Evolutionary conservation across 495 filamentous ascomycete genomes (phyloP).

Genomic region (Recurvomyces mirabilis): DNA sequence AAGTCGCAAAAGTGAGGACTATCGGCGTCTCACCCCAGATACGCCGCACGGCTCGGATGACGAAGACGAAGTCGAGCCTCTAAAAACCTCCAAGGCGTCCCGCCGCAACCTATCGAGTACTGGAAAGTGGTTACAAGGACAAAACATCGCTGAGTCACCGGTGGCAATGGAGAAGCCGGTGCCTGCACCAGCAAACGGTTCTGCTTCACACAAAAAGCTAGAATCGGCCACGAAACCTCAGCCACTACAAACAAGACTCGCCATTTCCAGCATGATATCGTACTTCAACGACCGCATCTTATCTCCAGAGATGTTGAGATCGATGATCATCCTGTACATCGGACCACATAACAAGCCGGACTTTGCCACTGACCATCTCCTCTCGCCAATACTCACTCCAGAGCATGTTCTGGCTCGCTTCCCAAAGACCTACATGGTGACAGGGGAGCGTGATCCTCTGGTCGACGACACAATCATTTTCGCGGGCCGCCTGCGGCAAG

Average conservation of each 20-base stretch:
- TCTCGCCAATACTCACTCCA: constrained; percentile 81
- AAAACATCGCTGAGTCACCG: background rate
- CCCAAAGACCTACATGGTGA: constrained; percentile 85
- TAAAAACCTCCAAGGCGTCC: constrained; percentile 24
- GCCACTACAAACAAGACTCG: constrained; percentile 73
- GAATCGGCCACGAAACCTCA: constrained; percentile 37
- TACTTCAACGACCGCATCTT: constrained; percentile 95
- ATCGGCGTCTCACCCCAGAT: constrained; percentile 45
- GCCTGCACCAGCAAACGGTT: background rate
- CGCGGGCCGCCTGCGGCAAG: constrained; percentile 71
- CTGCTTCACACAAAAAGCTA: background rate
- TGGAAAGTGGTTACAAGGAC: background rate
- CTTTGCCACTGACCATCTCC: constrained; percentile 79
- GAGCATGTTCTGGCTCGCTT: constrained; percentile 70
- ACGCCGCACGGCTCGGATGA: constrained; percentile 30
- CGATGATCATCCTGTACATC: constrained; percentile 97
- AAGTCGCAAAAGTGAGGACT: constrained; percentile 64
- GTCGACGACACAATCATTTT: constrained; percentile 97
- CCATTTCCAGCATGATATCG: constrained; percentile 90
- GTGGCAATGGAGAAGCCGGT: background rate
- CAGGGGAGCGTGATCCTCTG: constrained; percentile 86
- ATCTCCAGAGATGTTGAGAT: constrained; percentile 95
- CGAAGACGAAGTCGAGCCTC: constrained; percentile 26
- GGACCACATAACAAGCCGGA: constrained; percentile 87
- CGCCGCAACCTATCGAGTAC: constrained; percentile 8